Conservation (phyloP, 805 yeast species). For the Candida nonsorbophila region DNA sequence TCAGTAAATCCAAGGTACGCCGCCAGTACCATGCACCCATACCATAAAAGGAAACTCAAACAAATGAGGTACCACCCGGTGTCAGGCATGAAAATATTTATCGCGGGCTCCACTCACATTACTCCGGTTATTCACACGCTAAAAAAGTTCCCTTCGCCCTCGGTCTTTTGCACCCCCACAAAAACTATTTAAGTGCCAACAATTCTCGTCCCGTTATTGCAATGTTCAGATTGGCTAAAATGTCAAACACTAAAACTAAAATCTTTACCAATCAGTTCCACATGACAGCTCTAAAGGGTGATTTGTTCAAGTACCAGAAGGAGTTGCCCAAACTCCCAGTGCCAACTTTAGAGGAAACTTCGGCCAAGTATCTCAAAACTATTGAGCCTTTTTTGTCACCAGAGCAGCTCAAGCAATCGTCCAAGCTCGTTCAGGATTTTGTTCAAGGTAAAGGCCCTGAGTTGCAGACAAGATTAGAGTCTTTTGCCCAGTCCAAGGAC, state of each 20-base stretch:
- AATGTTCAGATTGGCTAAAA: too few relatives aligned
- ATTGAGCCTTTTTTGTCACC: conserved; percentile 61
- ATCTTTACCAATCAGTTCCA: conserved; percentile 15
- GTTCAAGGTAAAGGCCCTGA: conserved; percentile 51
- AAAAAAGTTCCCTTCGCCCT: too few relatives aligned
- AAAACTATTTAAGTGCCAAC: too few relatives aligned
- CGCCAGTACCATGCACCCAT: conserved; percentile 27
- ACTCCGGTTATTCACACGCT: too few relatives aligned
- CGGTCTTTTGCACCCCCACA: too few relatives aligned
- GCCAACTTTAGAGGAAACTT: conserved; percentile 71
- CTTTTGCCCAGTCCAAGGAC: conserved; percentile 55
- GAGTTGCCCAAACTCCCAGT: conserved; percentile 82
- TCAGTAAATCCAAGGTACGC: conserved; percentile 38
- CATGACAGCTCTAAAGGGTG: conserved; percentile 45
- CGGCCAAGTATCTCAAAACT: conserved; percentile 62
- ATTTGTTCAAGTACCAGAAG: conserved; percentile 66
- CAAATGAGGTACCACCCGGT: too few relatives aligned
- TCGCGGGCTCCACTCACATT: too few relatives aligned
- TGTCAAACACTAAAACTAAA: background rate
- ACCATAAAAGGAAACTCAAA: conserved; percentile 32
- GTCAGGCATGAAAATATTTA: too few relatives aligned
- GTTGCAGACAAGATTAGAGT: conserved; percentile 61
- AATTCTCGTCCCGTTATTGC: too few relatives aligned
- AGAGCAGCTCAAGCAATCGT: conserved; percentile 45
- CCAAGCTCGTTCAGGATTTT: conserved; percentile 62